Percentiles rank a stretch among this genome's conserved stretches.
Evolutionary conservation across 2,329 filamentous ascomycete genomes (phyloP).

Genomic region (Xylaria sp.): DNA sequence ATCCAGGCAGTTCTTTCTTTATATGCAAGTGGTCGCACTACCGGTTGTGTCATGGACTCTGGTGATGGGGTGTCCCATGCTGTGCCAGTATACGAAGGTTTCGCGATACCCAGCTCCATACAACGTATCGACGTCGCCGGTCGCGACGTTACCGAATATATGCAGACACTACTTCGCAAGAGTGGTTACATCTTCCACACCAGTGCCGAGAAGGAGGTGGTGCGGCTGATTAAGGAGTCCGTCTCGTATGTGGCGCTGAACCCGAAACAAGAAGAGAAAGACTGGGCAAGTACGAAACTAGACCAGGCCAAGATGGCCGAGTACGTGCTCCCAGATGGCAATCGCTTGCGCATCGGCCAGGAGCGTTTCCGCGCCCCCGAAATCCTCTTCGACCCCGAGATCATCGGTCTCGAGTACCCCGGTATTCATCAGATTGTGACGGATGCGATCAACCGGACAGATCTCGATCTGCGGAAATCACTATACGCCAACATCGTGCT

Average conservation of each 20-base stretch:
- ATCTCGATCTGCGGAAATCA: slow-evolving; percentile 92
- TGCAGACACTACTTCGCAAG: slow-evolving; percentile 90
- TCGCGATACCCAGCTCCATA: slow-evolving; percentile 95
- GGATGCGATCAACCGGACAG: slow-evolving; percentile 91
- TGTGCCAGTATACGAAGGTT: slow-evolving; percentile 96
- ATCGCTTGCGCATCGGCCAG: slow-evolving; percentile 87
- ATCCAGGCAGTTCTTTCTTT: slow-evolving; percentile 96
- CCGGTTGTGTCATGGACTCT: slow-evolving; percentile 92
- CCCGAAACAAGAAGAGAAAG: slow-evolving; percentile 93
- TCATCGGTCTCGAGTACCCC: slow-evolving; percentile 95
- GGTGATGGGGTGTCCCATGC: slow-evolving; percentile 97
- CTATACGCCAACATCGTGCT: slow-evolving; percentile 97
- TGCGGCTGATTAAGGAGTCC: slow-evolving; percentile 94
- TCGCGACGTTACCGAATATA: slow-evolving; percentile 91
- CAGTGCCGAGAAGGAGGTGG: slow-evolving; percentile 98
- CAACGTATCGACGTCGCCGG: slow-evolving; percentile 95
- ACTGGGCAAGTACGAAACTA: slow-evolving; percentile 82
- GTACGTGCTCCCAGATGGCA: slow-evolving; percentile 89
- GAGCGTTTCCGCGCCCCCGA: slow-evolving; percentile 96
- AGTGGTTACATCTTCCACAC: slow-evolving; percentile 95
- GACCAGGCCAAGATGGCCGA: slow-evolving; percentile 81
- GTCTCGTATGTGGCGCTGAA: slow-evolving; percentile 90
- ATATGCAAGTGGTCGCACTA: slow-evolving; percentile 94
- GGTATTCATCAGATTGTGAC: slow-evolving; percentile 98
- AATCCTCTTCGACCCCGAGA: slow-evolving; percentile 95